These are phyloP conservation scores for Berberis thunbergii DNA, from an alignment of 164 flowering plant genomes.

Conservation along the genomic window DNA sequence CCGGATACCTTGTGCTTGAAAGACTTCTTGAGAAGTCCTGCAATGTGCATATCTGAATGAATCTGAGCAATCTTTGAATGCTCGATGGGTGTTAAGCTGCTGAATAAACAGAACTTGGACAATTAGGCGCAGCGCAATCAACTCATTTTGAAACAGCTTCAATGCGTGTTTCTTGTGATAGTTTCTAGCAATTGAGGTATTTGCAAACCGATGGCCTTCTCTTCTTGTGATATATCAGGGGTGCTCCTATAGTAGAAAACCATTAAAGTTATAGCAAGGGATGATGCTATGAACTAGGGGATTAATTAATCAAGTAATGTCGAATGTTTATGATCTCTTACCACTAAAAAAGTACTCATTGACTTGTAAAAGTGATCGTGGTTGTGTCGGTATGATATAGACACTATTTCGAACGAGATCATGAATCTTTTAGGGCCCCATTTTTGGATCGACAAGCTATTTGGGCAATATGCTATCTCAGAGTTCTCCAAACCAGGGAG, in stretches of 20 bases:
- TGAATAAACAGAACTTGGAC: conserved; percentile 36
- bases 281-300: too few relatives aligned
- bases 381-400: conserved; percentile 24
- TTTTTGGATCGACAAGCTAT: conserved; percentile 46
- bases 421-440: conserved; percentile 47
- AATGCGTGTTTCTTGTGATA: conserved; percentile 1
- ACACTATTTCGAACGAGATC: conserved; percentile 61
- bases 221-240: conserved; percentile 30
- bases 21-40: conserved; percentile 17
- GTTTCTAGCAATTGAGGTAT: too few relatives aligned
- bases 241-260: conserved; percentile 44
- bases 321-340: conserved; percentile 8
- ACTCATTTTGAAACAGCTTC: conserved; percentile 89
- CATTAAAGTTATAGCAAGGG: too few relatives aligned
- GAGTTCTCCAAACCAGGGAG: conserved; percentile 29
- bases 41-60: conserved; percentile 52
- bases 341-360: conserved; percentile 30
- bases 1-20: conserved; percentile 41
- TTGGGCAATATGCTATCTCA: conserved; percentile 21
- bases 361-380: too few relatives aligned
- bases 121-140: conserved; percentile 86
- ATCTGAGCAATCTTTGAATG: conserved; percentile 73
- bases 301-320: too few relatives aligned
- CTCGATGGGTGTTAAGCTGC: conserved; percentile 59
- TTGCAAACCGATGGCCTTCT: too few relatives aligned